Evolutionary conservation across 1,284 basidiomycete genomes (phyloP).

Genomic region (Sanguinoderma infundibulare): DNA sequence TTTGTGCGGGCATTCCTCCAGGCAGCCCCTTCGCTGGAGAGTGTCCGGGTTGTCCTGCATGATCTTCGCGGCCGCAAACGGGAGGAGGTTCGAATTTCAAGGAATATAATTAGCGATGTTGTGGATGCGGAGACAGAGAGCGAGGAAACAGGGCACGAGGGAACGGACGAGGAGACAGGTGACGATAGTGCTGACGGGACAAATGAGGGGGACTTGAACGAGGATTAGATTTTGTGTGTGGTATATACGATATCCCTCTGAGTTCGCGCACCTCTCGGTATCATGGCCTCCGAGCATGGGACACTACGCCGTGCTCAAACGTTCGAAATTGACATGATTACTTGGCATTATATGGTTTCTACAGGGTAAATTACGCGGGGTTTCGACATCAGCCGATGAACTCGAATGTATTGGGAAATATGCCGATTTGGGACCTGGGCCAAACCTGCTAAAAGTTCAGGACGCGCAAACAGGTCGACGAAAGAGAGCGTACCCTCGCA

Average conservation of each 20-base stretch:
- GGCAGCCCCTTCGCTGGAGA: not conserved
- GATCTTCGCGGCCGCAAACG: not conserved
- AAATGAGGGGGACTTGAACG: too few relatives aligned
- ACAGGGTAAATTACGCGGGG: not conserved
- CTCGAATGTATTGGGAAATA: slow-evolving; percentile 52
- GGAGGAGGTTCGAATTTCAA: not conserved
- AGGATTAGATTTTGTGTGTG: too few relatives aligned
- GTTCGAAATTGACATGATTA: too few relatives aligned
- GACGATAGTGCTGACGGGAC: too few relatives aligned
- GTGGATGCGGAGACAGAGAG: too few relatives aligned
- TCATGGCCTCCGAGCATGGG: too few relatives aligned
- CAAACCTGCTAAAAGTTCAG: slow-evolving; percentile 48
- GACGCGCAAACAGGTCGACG: not conserved
- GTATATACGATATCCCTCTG: too few relatives aligned
- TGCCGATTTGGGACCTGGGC: slow-evolving; percentile 43
- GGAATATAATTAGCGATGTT: not conserved
- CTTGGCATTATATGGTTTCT: not conserved
- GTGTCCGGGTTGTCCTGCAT: too few relatives aligned
- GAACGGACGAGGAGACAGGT: too few relatives aligned
- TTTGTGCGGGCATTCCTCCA: not conserved
- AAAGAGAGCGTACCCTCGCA: slow-evolving; percentile 67
- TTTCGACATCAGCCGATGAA: slow-evolving; percentile 46
- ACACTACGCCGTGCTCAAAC: too few relatives aligned
- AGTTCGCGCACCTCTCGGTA: too few relatives aligned
- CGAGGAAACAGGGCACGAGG: too few relatives aligned